These are phyloP conservation scores for Mrakiaceae sp. DNA, from an alignment of 1,284 basidiomycete genomes.

Conservation along the genomic window DNA sequence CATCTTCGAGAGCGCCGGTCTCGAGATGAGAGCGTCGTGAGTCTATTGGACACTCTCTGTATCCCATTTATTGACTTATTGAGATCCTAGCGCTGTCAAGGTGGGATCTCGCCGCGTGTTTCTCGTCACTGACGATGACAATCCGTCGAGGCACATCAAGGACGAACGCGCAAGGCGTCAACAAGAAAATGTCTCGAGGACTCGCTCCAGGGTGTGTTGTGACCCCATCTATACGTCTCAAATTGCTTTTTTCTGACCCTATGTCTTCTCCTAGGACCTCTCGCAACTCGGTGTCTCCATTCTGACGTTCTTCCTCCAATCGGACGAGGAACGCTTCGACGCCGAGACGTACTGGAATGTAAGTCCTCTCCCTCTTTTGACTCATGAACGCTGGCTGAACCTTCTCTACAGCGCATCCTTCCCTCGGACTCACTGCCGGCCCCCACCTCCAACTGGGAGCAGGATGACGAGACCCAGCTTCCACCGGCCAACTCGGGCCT, in stretches of 20 bases:
- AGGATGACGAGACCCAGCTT: background rate
- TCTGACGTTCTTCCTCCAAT: conserved; percentile 85
- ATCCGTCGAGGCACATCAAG: conserved; percentile 36
- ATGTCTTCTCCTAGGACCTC: conserved; percentile 50
- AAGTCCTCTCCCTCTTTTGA: conserved; percentile 25
- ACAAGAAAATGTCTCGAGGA: no score
- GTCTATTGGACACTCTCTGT: no score
- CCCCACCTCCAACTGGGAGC: background rate
- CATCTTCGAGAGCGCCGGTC: no score
- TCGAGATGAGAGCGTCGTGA: no score
- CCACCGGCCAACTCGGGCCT: conserved; percentile 59
- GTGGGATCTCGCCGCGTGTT: conserved; percentile 83
- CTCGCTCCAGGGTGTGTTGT: no score
- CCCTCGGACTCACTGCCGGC: background rate
- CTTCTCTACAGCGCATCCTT: background rate
- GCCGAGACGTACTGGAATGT: conserved; percentile 75
- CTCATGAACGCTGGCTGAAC: no score
- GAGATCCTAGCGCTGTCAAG: conserved; percentile 47
- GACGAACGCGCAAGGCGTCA: background rate
- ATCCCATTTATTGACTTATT: no score
- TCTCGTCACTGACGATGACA: conserved; percentile 82
- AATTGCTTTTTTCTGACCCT: no score
- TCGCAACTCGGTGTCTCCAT: conserved; percentile 66
- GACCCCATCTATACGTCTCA: no score
- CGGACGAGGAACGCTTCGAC: conserved; percentile 57